These are phyloP conservation scores for Phlegmacium glaucopus DNA, from an alignment of 768 basidiomycete species.

Conservation along the genomic window DNA sequence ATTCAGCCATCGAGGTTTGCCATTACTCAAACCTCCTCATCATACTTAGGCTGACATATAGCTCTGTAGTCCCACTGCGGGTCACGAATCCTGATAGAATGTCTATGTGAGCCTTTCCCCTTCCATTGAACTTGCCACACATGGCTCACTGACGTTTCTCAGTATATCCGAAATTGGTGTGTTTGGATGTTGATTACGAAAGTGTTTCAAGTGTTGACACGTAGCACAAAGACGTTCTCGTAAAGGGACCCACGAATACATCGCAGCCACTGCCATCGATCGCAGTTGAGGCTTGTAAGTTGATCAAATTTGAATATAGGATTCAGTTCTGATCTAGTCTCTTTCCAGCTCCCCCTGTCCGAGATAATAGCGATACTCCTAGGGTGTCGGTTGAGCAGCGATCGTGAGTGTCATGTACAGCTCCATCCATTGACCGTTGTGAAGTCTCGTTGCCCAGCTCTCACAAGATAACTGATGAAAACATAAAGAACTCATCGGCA, in stretches of 20 bases:
- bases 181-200: not conserved
- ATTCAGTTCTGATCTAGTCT: no score
- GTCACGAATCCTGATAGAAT: conserved; percentile 40
- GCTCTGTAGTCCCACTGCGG: conserved; percentile 32
- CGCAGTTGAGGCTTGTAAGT: not conserved
- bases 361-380: conserved; percentile 1
- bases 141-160: conserved; percentile 6
- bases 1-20: conserved; percentile 41
- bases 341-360: no score
- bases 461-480: conserved; percentile 6
- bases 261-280: not conserved
- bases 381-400: conserved; percentile 4
- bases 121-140: no score
- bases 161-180: conserved; percentile 21
- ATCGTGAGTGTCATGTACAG: conserved; percentile 8
- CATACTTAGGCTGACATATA: conserved; percentile 1
- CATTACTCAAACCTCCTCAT: conserved; percentile 3
- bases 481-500: conserved; percentile 20
- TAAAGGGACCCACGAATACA: not conserved
- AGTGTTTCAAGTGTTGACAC: not conserved
- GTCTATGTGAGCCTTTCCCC: conserved; percentile 28
- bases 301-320: not conserved
- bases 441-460: conserved; percentile 3
- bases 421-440: not conserved
- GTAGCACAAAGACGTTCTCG: not conserved